Conservation (phyloP, 345 rosid genomes). For the Populus tremula region DNA sequence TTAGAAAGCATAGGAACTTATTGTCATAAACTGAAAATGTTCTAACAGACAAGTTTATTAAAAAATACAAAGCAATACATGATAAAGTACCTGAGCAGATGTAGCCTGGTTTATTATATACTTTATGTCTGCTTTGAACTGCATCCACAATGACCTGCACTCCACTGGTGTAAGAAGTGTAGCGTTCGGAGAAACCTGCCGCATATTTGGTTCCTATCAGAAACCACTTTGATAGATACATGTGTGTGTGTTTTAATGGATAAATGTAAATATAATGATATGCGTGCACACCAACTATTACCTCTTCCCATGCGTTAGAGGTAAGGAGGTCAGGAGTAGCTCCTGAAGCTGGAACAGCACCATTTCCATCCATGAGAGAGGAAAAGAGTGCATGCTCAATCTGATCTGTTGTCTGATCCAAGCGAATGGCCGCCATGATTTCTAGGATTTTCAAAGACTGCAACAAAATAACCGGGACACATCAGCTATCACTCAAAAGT, state of each 20-base stretch:
- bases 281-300: conserved; percentile 20
- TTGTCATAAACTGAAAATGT: neutral
- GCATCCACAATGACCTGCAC: conserved; percentile 31
- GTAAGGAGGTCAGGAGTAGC: conserved; percentile 54
- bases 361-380: conserved; percentile 53
- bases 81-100: conserved; percentile 54
- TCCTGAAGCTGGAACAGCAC: conserved; percentile 42
- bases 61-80: neutral
- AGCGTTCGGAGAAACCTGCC: conserved; percentile 50
- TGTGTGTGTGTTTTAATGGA: neutral
- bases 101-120: conserved; percentile 47
- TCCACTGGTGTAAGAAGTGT: conserved; percentile 29
- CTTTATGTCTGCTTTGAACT: conserved; percentile 32
- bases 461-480: conserved; percentile 18
- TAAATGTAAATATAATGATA: neutral
- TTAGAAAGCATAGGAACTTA: neutral
- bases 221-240: neutral
- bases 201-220: conserved; percentile 9
- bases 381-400: conserved; percentile 50
- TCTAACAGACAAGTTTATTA: neutral
- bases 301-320: conserved; percentile 73
- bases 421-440: conserved; percentile 61
- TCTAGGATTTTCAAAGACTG: conserved; percentile 61
- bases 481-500: conserved; percentile 19
- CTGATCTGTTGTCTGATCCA: conserved; percentile 63